A percentile compares a stretch with the other conserved stretches of the same genome.
Evolutionary conservation across 768 basidiomycete genomes (phyloP).

Genomic region (Amanita brunnescens): DNA sequence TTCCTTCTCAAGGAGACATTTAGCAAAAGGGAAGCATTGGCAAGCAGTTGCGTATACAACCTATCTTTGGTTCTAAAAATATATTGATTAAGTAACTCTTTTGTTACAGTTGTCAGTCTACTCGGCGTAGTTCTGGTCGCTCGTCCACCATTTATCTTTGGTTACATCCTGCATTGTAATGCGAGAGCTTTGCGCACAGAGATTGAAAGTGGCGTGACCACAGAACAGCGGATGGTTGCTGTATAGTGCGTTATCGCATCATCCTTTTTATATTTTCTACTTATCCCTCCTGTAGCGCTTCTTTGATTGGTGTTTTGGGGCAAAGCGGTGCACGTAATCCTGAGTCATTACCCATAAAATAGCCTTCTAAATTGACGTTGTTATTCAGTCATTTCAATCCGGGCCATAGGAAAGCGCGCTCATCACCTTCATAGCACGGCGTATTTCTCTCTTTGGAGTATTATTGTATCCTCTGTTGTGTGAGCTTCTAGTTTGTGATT

Average conservation of each 20-base stretch:
- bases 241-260: constrained; percentile 35
- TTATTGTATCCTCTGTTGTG: constrained; percentile 29
- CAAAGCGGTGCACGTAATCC: constrained; percentile 59
- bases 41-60: no score
- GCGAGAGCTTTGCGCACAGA: no score
- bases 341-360: neutral
- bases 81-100: neutral
- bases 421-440: constrained; percentile 64
- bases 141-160: constrained; percentile 69
- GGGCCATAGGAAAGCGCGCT: constrained; percentile 73
- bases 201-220: constrained; percentile 17
- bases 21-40: constrained; percentile 44
- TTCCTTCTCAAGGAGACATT: no score
- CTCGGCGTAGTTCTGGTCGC: no score
- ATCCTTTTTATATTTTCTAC: neutral
- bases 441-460: constrained; percentile 55
- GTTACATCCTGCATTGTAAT: constrained; percentile 12
- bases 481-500: constrained; percentile 13
- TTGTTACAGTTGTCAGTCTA: constrained; percentile 47
- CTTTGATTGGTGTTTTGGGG: constrained; percentile 55
- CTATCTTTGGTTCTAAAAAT: neutral
- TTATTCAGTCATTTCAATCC: constrained; percentile 30
- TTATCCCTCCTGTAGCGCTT: constrained; percentile 30
- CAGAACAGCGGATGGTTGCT: constrained; percentile 42
- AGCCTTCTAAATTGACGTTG: neutral